Base-by-base conservation (phyloP, 176 grass and related monocot genomes). In the Canna indica region DNA sequence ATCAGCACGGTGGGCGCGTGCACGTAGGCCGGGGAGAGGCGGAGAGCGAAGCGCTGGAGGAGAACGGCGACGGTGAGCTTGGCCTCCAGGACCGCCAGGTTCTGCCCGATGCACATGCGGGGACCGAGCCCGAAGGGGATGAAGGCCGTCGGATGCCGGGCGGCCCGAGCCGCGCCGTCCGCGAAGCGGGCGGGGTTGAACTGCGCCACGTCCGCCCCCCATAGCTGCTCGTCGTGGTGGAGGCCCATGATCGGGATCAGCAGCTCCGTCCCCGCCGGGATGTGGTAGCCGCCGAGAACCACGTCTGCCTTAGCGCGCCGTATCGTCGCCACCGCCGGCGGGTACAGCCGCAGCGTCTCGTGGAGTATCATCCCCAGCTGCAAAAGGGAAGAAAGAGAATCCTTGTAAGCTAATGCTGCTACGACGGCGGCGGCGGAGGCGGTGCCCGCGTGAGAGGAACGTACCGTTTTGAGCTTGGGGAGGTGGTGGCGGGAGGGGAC, bases 81-180 rank as follows among this genome's bases (percentile, higher is more conserved):
- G 59, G 90, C 74, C 84, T 99, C 95, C 0, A 99, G 77, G 73
- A 99, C 68, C 13, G 95, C 95, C 47, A 99, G 80, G 78, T 99
- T 99, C 81, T 99, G 95, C 36, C 95, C 95, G 44, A 99, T 99
- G 86, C 95, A 99, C 95, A 93, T 99, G 50, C 95, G 84, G 7
- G 84, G 77, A 22, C 95, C 95, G n/a, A 99, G 84, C 11, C 95
- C 95, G 69, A 99, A 99, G 4, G 95, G 95, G n/a, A 99, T 99
- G 86, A 92, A 99, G 65, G 94, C 86, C 18, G 82, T 73, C 6
- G 89, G 90, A 67, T 99, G 94, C 72, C 32, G 77, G 34, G 90
- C 86, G 9, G 86, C 94, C 27, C 76, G 68, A 18, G 78, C 86
- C 73, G 72, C 77, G 36, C 94, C 94, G 28, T 77, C 47, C 0